Percentiles rank a stretch among this genome's conserved stretches.
phyloP scores from a whole-genome alignment of 352 stramenopile species.

The Globisporangium spiculum region DNA sequence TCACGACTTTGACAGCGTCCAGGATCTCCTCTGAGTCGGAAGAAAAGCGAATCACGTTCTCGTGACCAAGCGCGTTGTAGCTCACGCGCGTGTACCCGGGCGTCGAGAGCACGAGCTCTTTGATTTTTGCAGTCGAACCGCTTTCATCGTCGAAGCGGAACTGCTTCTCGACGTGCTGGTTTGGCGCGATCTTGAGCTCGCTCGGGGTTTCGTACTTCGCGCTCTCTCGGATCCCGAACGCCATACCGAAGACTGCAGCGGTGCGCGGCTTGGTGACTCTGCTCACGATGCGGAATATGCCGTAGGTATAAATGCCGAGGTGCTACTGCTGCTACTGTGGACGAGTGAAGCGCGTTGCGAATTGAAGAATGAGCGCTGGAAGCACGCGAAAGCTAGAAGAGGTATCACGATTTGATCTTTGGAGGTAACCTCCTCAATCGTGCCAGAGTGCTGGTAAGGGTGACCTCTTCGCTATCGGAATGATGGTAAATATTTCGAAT shows the following conservation, averaged over 20 bases:
- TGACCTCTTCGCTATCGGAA: neutral
- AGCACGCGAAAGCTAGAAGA: neutral
- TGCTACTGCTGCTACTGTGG: neutral
- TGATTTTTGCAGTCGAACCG: slow-evolving; percentile 9
- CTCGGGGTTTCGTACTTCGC: slow-evolving; percentile 10
- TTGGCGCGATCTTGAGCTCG: slow-evolving; percentile 19
- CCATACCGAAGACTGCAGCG: slow-evolving; percentile 11
- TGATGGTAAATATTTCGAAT: too few relatives aligned
- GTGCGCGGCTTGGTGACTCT: neutral
- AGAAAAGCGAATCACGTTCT: slow-evolving; percentile 25
- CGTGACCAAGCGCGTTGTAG: slow-evolving; percentile 17
- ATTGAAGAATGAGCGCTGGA: neutral
- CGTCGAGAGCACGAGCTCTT: slow-evolving; percentile 19
- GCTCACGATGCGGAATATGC: slow-evolving; percentile 7
- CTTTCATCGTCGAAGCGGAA: slow-evolving; percentile 15
- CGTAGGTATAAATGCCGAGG: neutral
- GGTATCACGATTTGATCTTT: too few relatives aligned
- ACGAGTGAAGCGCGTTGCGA: neutral
- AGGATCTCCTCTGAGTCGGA: slow-evolving; percentile 16
- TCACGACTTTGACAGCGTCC: slow-evolving; percentile 18
- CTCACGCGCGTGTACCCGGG: slow-evolving; percentile 29
- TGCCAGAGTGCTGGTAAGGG: neutral
- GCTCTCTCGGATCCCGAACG: slow-evolving; percentile 13
- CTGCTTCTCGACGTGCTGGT: slow-evolving; percentile 20
- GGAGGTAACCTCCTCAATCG: neutral